phyloP scores from a whole-genome alignment of 2,329 filamentous ascomycete species.

The Cladophialophora exuberans region DNA sequence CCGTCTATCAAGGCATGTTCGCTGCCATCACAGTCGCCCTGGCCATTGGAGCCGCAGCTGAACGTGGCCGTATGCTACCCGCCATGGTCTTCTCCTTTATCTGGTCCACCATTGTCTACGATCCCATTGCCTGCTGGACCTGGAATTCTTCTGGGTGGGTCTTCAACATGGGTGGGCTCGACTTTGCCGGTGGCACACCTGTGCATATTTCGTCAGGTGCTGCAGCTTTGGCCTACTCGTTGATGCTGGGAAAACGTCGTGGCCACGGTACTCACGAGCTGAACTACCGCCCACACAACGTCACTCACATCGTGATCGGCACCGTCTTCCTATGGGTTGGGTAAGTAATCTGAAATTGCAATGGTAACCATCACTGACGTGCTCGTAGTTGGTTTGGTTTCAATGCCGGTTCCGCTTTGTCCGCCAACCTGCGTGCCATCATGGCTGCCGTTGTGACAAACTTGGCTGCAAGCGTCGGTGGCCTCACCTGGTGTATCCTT shows the following conservation, averaged over 20 bases:
- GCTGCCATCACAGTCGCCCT: slow-evolving; percentile 67
- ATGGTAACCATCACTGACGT: slow-evolving; percentile 49
- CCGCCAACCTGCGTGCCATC: slow-evolving; percentile 80
- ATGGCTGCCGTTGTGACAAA: slow-evolving; percentile 89
- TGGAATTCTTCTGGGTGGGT: slow-evolving; percentile 87
- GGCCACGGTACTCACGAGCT: slow-evolving; percentile 72
- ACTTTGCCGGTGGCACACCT: slow-evolving; percentile 88
- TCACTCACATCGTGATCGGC: slow-evolving; percentile 88
- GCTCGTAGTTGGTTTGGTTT: slow-evolving; percentile 78
- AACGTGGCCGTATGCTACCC: slow-evolving; percentile 84
- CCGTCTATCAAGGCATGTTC: slow-evolving; percentile 86
- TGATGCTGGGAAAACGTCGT: slow-evolving; percentile 87
- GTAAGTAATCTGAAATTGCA: slow-evolving; percentile 11
- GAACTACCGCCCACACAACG: slow-evolving; percentile 83
- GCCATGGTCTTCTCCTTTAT: slow-evolving; percentile 92
- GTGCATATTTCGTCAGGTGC: slow-evolving; percentile 70
- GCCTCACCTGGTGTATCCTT: slow-evolving; percentile 84
- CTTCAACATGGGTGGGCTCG: slow-evolving; percentile 75
- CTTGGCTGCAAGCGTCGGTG: slow-evolving; percentile 79
- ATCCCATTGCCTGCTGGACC: slow-evolving; percentile 92
- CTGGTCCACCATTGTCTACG: slow-evolving; percentile 88
- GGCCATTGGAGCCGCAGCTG: slow-evolving; percentile 81
- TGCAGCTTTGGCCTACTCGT: slow-evolving; percentile 84
- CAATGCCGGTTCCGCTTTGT: slow-evolving; percentile 82
- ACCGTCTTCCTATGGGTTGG: slow-evolving; percentile 95